Evolutionary conservation across 208 protist genomes (phyloP), one percentile per base, ranked within the genome.

Genomic region (Acanthamoeba lenticulata): DNA sequence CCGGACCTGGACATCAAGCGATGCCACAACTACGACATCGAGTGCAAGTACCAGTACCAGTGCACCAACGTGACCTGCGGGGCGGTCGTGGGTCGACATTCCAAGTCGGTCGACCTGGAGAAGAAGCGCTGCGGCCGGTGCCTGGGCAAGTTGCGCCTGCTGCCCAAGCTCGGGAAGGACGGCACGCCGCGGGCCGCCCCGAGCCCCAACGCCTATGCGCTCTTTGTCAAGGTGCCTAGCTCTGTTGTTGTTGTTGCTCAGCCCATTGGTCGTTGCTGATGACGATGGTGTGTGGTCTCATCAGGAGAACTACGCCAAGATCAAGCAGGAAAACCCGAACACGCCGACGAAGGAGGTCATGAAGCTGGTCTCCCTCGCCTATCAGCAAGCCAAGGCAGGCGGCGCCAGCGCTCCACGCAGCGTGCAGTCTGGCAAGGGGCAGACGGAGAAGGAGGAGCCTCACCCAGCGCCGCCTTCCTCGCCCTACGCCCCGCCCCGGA

Each of bases 81-180:
- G 2, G 67, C 67, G n/a, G 83, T 83, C 3, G 90, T 77, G 24
- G 65, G 67, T 0, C 90, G 65, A 45, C 90, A 77, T 44, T 83
- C 90, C 0, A 93, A 93, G 49, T 83, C 90, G 7, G 38, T 83
- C 4, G 36, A 77, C 19, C 45, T 83, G 5, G 67, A 93, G 13
- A 83, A 19, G 44, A 77, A 77, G 69, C 40, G 90, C 3, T 91
- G 86, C 36, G 86, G 86, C 32, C 32, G 49, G 86, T 91, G 86
- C 32, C 13, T 91, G 34, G 55, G 86, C 90, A 77, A 93, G 42
- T 45, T 93, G 15, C 27, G 40, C 62, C 47, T 93, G 17, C n/a
- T 93, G 60, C 90, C 90, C 36, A 77, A 83, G 65, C 17, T 83
- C 15, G 83, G 57, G 90, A 83, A 77, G 69, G 90, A 93, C 36